Evolutionary conservation across 345 rosid species (phyloP).

Genomic region (Lumnitzera littorea): DNA sequence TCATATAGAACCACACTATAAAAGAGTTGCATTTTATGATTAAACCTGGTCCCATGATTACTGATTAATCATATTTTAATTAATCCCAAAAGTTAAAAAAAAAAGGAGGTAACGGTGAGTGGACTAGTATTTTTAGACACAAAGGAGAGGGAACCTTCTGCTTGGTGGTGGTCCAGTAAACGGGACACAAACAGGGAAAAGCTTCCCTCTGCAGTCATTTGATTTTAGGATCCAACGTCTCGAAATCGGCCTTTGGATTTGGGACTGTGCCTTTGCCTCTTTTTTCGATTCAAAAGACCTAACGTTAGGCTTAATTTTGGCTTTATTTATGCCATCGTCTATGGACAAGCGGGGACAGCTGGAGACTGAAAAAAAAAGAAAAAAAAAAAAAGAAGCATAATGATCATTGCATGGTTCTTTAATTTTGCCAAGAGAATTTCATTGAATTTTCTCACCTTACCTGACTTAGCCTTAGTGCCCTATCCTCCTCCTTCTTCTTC

Average conservation of each 20-base stretch:
- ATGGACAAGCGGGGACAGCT: background rate
- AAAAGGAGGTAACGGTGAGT: too few species aligned
- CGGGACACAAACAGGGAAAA: constrained; percentile 15
- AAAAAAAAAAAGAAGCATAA: background rate
- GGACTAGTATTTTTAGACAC: too few species aligned
- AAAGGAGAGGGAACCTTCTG: background rate
- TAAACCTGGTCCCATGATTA: too few species aligned
- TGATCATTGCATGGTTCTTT: constrained; percentile 1
- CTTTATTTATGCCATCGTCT: background rate
- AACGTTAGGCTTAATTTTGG: constrained; percentile 1
- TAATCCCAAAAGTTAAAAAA: too few species aligned
- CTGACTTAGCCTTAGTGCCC: background rate
- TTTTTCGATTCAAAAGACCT: constrained; percentile 20
- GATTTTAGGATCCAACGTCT: constrained; percentile 36
- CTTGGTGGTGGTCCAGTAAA: constrained; percentile 15
- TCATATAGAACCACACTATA: too few species aligned
- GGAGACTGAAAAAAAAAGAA: background rate
- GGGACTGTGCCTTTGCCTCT: constrained; percentile 7
- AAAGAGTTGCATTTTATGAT: too few species aligned
- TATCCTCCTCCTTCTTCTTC: background rate
- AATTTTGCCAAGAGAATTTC: background rate
- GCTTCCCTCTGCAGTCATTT: constrained; percentile 28
- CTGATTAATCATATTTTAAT: too few species aligned
- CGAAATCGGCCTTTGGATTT: background rate
- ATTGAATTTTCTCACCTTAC: background rate